A percentile compares a stretch with the other conserved stretches of the same genome.
phyloP scores from a whole-genome alignment of 768 basidiomycete genomes.

The Pleurotus eryngii region DNA sequence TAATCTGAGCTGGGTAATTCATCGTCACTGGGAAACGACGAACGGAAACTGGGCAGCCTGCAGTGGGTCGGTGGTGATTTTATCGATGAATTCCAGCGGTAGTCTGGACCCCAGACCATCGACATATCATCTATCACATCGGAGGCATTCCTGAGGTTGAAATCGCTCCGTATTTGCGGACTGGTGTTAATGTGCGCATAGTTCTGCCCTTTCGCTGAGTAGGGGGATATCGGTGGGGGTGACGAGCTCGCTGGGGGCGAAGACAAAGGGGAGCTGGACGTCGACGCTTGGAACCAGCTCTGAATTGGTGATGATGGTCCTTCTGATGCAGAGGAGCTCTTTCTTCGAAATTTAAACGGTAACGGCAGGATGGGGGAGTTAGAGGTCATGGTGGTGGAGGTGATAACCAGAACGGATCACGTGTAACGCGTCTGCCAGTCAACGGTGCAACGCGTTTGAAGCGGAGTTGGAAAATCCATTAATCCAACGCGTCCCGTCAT shows the following conservation, averaged over 20 bases:
- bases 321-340: constrained; percentile 15
- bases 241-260: constrained; percentile 37
- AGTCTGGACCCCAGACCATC: constrained; percentile 20
- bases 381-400: constrained; percentile 40
- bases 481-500: constrained; percentile 31
- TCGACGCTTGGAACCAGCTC: neutral
- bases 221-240: constrained; percentile 34
- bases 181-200: constrained; percentile 34
- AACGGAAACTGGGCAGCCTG: constrained; percentile 24
- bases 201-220: constrained; percentile 19
- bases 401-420: constrained; percentile 42
- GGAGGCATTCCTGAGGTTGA: constrained; percentile 14
- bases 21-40: constrained; percentile 22
- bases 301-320: constrained; percentile 11
- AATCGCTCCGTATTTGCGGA: constrained; percentile 26
- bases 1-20: constrained; percentile 29
- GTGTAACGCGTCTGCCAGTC: constrained; percentile 30
- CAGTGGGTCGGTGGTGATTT: constrained; percentile 18
- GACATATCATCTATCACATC: constrained; percentile 26
- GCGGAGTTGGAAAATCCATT: constrained; percentile 27
- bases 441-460: constrained; percentile 40
- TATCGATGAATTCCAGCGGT: constrained; percentile 10
- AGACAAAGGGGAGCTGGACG: constrained; percentile 14
- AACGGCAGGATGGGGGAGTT: constrained; percentile 24
- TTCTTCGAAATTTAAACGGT: constrained; percentile 19